These are phyloP conservation scores for Puccinia triticina DNA, from an alignment of 1,284 basidiomycete species.

Conservation along the genomic window DNA sequence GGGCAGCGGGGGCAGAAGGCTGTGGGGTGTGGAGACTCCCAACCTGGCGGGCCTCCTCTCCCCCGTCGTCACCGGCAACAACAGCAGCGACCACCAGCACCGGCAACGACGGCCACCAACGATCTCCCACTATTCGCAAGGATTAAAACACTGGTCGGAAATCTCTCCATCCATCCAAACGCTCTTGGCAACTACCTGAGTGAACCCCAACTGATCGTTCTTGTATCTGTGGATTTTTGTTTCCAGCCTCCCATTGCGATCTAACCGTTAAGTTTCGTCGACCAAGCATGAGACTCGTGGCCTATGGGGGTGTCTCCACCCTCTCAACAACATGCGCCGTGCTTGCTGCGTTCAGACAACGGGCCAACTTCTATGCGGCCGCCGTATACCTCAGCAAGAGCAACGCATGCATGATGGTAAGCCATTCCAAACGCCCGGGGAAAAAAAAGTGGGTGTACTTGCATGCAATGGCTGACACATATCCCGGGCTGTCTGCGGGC, in stretches of 20 bases:
- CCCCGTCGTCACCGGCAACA: background rate
- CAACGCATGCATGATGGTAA: constrained; percentile 81
- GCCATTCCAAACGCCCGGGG: constrained; percentile 57
- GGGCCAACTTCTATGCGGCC: constrained; percentile 92
- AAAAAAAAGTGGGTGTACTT: no score
- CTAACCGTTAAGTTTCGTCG: background rate
- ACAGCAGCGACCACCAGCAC: background rate
- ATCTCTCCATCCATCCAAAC: background rate
- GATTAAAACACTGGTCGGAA: background rate
- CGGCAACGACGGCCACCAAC: background rate
- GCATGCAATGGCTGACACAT: no score
- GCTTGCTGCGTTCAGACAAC: constrained; percentile 75
- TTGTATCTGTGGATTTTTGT: background rate
- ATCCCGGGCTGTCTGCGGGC: no score
- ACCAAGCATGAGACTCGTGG: constrained; percentile 46
- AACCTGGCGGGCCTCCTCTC: background rate
- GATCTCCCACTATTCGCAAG: no score
- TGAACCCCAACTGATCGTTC: background rate
- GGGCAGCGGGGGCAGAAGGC: background rate
- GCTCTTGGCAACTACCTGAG: no score
- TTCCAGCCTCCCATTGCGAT: background rate
- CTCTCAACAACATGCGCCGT: constrained; percentile 61
- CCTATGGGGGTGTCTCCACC: constrained; percentile 43
- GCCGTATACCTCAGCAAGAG: constrained; percentile 89
- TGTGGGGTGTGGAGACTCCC: constrained; percentile 2